phyloP scores from a whole-genome alignment of 768 basidiomycete genomes.

The Jaapia argillacea region DNA sequence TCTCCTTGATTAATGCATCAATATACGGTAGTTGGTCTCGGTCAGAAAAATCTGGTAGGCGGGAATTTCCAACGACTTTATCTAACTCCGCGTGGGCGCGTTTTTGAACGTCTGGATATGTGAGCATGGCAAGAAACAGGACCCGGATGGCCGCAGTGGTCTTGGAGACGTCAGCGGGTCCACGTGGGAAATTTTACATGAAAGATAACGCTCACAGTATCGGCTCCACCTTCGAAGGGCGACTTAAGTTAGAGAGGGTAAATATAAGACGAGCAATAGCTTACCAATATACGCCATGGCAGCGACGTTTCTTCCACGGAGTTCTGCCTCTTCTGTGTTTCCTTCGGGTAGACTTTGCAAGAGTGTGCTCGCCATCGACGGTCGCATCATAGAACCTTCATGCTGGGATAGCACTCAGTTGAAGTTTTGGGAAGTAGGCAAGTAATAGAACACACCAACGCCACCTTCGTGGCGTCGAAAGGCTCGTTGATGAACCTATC shows the following conservation, averaged over 20 bases:
- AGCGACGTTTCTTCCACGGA: constrained; percentile 5
- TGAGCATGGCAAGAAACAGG: constrained; percentile 12
- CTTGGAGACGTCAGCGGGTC: constrained; percentile 1
- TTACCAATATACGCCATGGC: constrained; percentile 1
- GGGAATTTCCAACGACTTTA: constrained; percentile 17
- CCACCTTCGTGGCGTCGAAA: not conserved
- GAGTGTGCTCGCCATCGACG: not conserved
- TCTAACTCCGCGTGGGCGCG: constrained; percentile 29
- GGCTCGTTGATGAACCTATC: not conserved
- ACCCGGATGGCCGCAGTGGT: constrained; percentile 8
- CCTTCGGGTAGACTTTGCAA: not conserved
- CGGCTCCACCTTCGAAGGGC: constrained; percentile 26
- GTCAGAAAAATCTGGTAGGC: constrained; percentile 27
- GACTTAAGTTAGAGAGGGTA: constrained; percentile 14
- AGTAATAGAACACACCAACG: not conserved
- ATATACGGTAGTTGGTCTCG: constrained; percentile 23
- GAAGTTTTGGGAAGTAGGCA: not conserved
- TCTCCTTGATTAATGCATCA: constrained; percentile 28
- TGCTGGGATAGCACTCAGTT: not conserved
- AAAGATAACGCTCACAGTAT: constrained; percentile 22
- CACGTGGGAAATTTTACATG: not conserved
- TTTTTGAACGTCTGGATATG: constrained; percentile 10
- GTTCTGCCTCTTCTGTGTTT: not conserved
- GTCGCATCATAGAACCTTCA: not conserved
- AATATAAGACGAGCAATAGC: constrained; percentile 2